A percentile compares a stretch with the other conserved stretches of the same genome.
These are phyloP conservation scores for Candida nitratophila DNA, from an alignment of 805 yeast genomes.

Conservation along the genomic window DNA sequence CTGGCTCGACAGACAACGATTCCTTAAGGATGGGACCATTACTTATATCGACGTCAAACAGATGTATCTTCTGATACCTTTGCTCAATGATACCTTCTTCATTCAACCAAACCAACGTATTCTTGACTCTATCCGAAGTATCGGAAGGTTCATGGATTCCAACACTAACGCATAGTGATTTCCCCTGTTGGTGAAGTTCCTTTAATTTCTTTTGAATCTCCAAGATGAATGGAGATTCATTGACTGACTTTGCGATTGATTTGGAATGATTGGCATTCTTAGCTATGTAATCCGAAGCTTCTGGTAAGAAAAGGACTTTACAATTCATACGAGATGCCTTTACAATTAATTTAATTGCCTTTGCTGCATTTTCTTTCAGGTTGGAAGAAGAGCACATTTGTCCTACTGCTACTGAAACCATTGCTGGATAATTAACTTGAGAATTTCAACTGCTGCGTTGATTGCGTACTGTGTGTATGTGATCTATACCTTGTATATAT, in stretches of 20 bases:
- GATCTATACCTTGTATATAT: no score
- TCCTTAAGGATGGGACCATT: constrained; percentile 80
- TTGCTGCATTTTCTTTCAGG: constrained; percentile 48
- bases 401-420: constrained; percentile 73
- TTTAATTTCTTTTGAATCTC: constrained; percentile 41
- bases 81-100: constrained; percentile 57
- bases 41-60: constrained; percentile 80
- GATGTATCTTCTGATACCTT: constrained; percentile 77
- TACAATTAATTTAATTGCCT: constrained; percentile 53
- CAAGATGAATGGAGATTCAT: constrained; percentile 32
- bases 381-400: constrained; percentile 74
- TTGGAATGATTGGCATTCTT: constrained; percentile 60
- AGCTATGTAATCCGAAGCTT: constrained; percentile 87
- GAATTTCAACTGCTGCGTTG: no score
- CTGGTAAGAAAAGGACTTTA: constrained; percentile 77
- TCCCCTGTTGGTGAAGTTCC: constrained; percentile 30
- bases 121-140: constrained; percentile 45
- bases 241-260: constrained; percentile 43
- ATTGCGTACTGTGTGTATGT: neutral
- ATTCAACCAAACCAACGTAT: constrained; percentile 67
- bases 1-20: constrained; percentile 78
- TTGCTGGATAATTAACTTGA: constrained; percentile 11
- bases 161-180: constrained; percentile 59
- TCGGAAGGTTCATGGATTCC: constrained; percentile 82
- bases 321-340: constrained; percentile 58